Evolutionary conservation across 2,329 filamentous ascomycete genomes (phyloP).

Genomic region (Cryphonectria japonica): DNA sequence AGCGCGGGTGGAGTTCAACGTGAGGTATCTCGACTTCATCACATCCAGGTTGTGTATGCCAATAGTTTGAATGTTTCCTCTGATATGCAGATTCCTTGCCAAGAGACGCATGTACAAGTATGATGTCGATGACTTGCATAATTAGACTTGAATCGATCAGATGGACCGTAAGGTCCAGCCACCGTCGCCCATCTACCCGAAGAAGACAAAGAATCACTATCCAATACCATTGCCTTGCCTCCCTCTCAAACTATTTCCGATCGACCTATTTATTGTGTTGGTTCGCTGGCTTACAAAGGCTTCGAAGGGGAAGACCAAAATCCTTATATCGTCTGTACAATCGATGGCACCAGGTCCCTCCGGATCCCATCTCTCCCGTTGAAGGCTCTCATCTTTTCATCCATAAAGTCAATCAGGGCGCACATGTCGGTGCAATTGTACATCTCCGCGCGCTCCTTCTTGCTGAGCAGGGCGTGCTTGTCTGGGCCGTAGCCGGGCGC

Average conservation of each 20-base stretch:
- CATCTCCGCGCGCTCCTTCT: slow-evolving; percentile 57
- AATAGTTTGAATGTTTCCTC: too few species aligned
- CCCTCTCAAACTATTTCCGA: not conserved
- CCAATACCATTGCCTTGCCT: not conserved
- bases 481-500: slow-evolving; percentile 58
- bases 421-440: slow-evolving; percentile 56
- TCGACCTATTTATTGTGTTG: not conserved
- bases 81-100: too few species aligned
- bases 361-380: slow-evolving; percentile 31
- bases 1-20: not conserved
- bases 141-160: not conserved
- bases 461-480: slow-evolving; percentile 57
- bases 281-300: not conserved
- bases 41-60: too few species aligned
- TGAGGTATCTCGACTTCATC: too few species aligned
- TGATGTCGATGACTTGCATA: too few species aligned
- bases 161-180: not conserved
- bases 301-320: not conserved
- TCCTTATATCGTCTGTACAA: not conserved
- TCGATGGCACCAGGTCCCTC: slow-evolving; percentile 18
- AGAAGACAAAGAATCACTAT: not conserved
- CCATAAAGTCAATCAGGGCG: slow-evolving; percentile 64
- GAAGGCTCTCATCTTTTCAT: slow-evolving; percentile 49
- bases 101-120: too few species aligned
- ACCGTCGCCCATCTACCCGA: not conserved